Base-by-base conservation (phyloP, 345 rosid genomes). In the Linum trigynum region DNA sequence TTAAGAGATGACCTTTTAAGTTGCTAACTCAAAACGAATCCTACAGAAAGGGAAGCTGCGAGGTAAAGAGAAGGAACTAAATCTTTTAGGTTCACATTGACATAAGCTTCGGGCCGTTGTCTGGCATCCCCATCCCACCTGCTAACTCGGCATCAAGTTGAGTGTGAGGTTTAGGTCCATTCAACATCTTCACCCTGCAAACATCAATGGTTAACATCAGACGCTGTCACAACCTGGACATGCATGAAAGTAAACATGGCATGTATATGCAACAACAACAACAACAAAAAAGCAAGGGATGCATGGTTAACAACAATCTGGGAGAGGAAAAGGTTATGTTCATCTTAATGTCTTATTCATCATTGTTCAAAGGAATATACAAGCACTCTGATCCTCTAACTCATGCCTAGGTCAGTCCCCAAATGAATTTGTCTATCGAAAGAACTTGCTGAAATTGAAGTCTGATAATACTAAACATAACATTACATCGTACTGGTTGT, bases 71-170 rank as follows among this genome's bases (percentile, higher is more conserved):
- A 16, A n/a, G 3, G 40, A 41, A 62, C 12, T 7, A 53, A 63
- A 71, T 59, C 69, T 8, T 68, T 2, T 38, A 39, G 32, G 69
- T 63, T 84, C 79, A 87, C 55, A 70, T 50, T 0, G 85, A 63
- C 90, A 85, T 85, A 65, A 92, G 83, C 78, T 82, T 85, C 9
- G 87, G 86, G n/a, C 98, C 98, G 80, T 88, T 88, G 67, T 94
- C 96, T 0, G 99, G 99, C 87, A 80, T 84, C 38, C 97, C 99
- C 99, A 85, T 90, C 75, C 97, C 99, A 65, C 76, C 90, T 7
- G 99, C 97, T 69, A 88, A 82, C 14, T 90, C 97, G 5, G 98
- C 97, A 75, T 92, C 96, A 3, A 92, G 91, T 72, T 92, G 97
- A 8, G 94, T 77, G 68, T 92, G 97, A 7, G 98, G 98, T 15